A percentile compares a stretch with the other conserved stretches of the same genome.
These are phyloP conservation scores for Trebouxia sp. DNA, from an alignment of 139 green algal species.

Conservation along the genomic window DNA sequence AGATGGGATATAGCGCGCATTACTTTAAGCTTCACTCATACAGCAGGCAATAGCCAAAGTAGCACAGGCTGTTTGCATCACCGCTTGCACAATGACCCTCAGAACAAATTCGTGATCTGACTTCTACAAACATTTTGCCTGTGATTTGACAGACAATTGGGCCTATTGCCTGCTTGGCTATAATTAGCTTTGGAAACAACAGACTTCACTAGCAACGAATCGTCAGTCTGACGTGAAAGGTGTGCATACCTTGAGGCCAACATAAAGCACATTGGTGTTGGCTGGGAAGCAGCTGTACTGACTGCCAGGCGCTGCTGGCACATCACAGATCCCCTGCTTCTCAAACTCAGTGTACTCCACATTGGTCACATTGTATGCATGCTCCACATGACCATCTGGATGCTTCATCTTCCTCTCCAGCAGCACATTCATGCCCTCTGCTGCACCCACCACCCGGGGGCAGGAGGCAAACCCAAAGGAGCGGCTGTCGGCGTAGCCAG, in stretches of 20 bases:
- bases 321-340: constrained; percentile 83
- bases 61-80: too few species aligned
- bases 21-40: too few species aligned
- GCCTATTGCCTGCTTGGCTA: not conserved
- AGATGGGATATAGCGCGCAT: too few species aligned
- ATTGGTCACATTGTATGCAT: constrained; percentile 87
- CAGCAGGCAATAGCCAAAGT: too few species aligned
- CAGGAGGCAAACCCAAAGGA: constrained; percentile 96
- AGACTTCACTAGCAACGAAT: not conserved
- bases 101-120: too few species aligned
- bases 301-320: constrained; percentile 46
- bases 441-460: constrained; percentile 86
- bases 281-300: constrained; percentile 79
- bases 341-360: constrained; percentile 99
- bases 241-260: constrained; percentile 62
- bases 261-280: constrained; percentile 99
- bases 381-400: constrained; percentile 21
- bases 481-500: constrained; percentile 55
- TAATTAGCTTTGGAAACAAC: not conserved
- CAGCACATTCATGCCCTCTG: constrained; percentile 97
- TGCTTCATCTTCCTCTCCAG: constrained; percentile 47
- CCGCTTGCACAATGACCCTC: too few species aligned
- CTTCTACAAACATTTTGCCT: too few species aligned
- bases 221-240: not conserved
- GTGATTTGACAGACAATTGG: too few species aligned